These are phyloP conservation scores for Phanerochaete sordida DNA, from an alignment of 768 basidiomycete species.

Conservation along the genomic window DNA sequence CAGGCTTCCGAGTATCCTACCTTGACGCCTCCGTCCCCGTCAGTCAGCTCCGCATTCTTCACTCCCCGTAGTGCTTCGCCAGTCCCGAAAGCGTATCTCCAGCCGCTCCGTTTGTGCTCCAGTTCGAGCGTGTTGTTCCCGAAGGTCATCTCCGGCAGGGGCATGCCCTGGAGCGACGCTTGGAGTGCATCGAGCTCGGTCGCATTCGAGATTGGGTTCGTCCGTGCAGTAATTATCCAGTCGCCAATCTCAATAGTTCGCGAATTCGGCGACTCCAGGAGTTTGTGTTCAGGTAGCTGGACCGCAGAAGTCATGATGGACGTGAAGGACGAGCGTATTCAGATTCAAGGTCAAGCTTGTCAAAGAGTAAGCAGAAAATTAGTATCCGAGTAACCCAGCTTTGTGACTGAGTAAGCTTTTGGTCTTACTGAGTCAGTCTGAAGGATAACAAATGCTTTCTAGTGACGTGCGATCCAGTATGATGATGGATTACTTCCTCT, in stretches of 20 bases:
- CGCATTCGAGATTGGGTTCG: constrained; percentile 79
- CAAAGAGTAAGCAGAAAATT: neutral
- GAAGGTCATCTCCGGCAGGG: constrained; percentile 96
- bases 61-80: constrained; percentile 68
- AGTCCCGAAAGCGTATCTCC: constrained; percentile 64
- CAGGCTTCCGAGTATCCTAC: constrained; percentile 95
- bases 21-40: constrained; percentile 88
- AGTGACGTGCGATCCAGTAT: neutral
- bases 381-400: neutral
- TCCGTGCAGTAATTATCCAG: constrained; percentile 70
- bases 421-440: neutral
- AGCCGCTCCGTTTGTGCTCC: constrained; percentile 59
- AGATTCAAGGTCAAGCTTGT: neutral
- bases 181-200: constrained; percentile 70
- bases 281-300: constrained; percentile 55
- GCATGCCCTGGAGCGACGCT: constrained; percentile 55
- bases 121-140: constrained; percentile 76
- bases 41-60: constrained; percentile 67
- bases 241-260: constrained; percentile 62
- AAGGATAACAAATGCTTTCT: neutral
- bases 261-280: constrained; percentile 66
- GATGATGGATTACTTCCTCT: neutral
- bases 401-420: neutral
- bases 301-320: constrained; percentile 21
- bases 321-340: neutral